These are phyloP conservation scores for Fusarium fujikuroi DNA, from an alignment of 2,329 filamentous ascomycete species.

Conservation along the genomic window DNA sequence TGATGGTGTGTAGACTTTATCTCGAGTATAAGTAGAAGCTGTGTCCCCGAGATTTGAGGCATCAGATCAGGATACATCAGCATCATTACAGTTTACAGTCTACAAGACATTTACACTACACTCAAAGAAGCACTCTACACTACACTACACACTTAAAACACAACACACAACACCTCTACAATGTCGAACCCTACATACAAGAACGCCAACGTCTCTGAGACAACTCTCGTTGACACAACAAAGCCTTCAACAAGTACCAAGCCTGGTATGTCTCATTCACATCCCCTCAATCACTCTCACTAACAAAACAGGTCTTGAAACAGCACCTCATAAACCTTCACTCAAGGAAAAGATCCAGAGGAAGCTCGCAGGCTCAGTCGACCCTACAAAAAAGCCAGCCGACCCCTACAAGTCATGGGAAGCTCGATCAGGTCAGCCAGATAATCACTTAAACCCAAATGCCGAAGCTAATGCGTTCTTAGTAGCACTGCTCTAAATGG, in stretches of 20 bases:
- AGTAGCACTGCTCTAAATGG: conserved; percentile 36
- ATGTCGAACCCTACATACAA: conserved; percentile 40
- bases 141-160: background rate
- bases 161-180: background rate
- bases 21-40: conserved; percentile 32
- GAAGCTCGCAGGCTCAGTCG: conserved; percentile 35
- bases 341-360: conserved; percentile 40
- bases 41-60: background rate
- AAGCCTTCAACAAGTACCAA: conserved; percentile 27
- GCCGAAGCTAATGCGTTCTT: background rate
- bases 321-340: conserved; percentile 17
- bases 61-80: conserved; percentile 5
- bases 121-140: background rate
- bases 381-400: conserved; percentile 35
- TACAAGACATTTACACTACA: background rate
- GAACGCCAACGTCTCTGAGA: conserved; percentile 38
- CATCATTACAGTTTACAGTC: conserved; percentile 4
- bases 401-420: conserved; percentile 44
- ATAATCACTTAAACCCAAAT: background rate
- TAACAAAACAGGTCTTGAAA: conserved; percentile 21
- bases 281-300: background rate
- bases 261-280: conserved; percentile 17
- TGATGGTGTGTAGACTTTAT: background rate
- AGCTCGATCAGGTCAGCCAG: conserved; percentile 38
- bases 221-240: conserved; percentile 39